Conservation (phyloP, 352 stramenopile species). For the Pythium vanterpoolii region DNA sequence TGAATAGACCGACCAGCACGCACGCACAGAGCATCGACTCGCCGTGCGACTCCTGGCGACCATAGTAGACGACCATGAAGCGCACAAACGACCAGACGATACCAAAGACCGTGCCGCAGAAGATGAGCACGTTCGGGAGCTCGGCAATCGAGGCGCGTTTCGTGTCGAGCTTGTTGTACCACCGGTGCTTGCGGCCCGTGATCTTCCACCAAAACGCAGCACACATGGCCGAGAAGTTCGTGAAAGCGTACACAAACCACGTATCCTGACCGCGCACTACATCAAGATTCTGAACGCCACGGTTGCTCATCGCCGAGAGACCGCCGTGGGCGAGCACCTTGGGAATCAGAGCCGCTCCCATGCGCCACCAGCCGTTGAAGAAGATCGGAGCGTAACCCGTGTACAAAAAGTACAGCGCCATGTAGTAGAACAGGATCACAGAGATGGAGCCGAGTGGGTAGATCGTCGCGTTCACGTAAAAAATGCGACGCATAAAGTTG, state of each 20-base stretch:
- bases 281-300: slow-evolving; percentile 77
- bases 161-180: slow-evolving; percentile 65
- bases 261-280: slow-evolving; percentile 78
- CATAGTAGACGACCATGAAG: slow-evolving; percentile 80
- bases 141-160: slow-evolving; percentile 66
- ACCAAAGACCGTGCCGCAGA: slow-evolving; percentile 67
- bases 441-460: slow-evolving; percentile 77
- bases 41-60: slow-evolving; percentile 65
- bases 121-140: slow-evolving; percentile 81
- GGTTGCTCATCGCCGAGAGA: slow-evolving; percentile 72
- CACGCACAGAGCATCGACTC: slow-evolving; percentile 68
- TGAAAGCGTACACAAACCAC: slow-evolving; percentile 83
- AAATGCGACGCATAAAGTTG: slow-evolving; percentile 81
- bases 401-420: slow-evolving; percentile 86
- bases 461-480: slow-evolving; percentile 83
- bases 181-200: slow-evolving; percentile 64
- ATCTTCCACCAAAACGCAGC: slow-evolving; percentile 81
- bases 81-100: slow-evolving; percentile 77
- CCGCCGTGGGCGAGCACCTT: slow-evolving; percentile 75
- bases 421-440: slow-evolving; percentile 82
- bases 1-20: slow-evolving; percentile 74
- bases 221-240: slow-evolving; percentile 72
- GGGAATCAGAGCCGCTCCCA: slow-evolving; percentile 61
- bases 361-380: slow-evolving; percentile 64
- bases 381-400: slow-evolving; percentile 82